A percentile compares a stretch with the other conserved stretches of the same genome.
Conservation (phyloP, 2,329 filamentous ascomycete genomes). For the Fusarium nodosum region DNA sequence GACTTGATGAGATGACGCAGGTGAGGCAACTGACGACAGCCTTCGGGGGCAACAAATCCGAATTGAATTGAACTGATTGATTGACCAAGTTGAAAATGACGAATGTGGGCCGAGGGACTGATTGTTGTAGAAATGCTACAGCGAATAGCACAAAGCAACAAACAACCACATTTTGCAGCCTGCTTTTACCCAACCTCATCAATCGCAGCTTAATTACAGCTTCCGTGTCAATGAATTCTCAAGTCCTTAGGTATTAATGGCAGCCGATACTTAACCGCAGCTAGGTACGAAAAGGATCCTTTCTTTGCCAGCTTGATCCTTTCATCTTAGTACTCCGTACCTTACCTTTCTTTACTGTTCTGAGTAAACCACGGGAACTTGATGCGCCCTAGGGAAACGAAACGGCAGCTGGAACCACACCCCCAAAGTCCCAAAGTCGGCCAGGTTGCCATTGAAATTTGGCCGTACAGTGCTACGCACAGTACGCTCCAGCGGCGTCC, state of each 20-base stretch:
- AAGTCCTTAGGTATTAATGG: background rate
- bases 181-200: constrained; percentile 1
- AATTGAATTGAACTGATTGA: constrained; percentile 9
- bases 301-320: background rate
- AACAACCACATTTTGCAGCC: constrained; percentile 3
- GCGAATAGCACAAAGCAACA: constrained; percentile 10
- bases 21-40: constrained; percentile 36
- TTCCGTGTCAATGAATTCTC: background rate
- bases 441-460: constrained; percentile 15
- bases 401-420: constrained; percentile 44
- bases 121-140: background rate
- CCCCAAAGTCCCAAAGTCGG: constrained; percentile 25
- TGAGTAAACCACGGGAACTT: constrained; percentile 36
- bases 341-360: constrained; percentile 9
- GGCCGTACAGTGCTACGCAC: constrained; percentile 30
- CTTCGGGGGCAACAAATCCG: constrained; percentile 8
- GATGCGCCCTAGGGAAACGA: constrained; percentile 41
- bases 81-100: constrained; percentile 27
- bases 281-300: constrained; percentile 3
- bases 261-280: constrained; percentile 8
- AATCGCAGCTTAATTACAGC: background rate
- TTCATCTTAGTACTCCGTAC: background rate
- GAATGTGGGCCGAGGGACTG: constrained; percentile 14
- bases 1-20: constrained; percentile 23
- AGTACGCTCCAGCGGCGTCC: constrained; percentile 13